Base-by-base conservation (phyloP, 2,329 filamentous ascomycete species). In the Clarireedia sp. region DNA sequence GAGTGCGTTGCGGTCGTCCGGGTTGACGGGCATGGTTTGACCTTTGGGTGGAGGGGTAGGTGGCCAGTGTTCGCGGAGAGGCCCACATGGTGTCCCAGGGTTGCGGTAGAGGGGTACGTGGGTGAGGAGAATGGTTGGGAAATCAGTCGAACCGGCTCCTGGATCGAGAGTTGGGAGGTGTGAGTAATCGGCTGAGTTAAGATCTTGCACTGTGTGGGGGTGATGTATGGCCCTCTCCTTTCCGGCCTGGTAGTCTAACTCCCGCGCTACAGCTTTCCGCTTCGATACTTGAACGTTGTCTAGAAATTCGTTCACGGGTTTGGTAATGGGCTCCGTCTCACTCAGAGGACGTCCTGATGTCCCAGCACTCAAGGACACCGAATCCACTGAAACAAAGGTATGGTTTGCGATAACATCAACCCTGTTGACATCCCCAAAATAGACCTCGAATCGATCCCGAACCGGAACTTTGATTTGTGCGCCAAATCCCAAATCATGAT, bases 391-490 rank as follows among this genome's bases (percentile, higher is more conserved):
- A 19, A 99, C 89, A 68, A 99, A 90, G 0, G 90, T 95, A 69
- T 99, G 94, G 67, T 99, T 99, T 12, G 89, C 94, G 52, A 97
- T 79, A 5, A 97, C 79, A 69, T 97, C 90, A 19, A 99, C 84
- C 8, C 89, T 79, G 70, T 96, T 97, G n/a, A 85, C 82, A 54
- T 94, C 86, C 4, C 94, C 94, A 72, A 99, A 97, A 68, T 86
- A 96, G 3, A 86, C 82, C 65, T 86, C 82, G 69, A 97, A 99
- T 16, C 94, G 79, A 64, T 94, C 78, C 51, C 91, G 81, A 36
- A 96, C 89, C 0, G 87, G 78, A 8, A 86, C 68, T 68, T 96
- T 89, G 48, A 99, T 85, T 45, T 91, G 87, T 21, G 83, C 83
- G 3, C 89, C 92, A 67, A 97, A 96, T 0, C 94, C 94, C 41